phyloP scores from a whole-genome alignment of 2,329 filamentous ascomycete species.

The Aspergillus alliaceus region DNA sequence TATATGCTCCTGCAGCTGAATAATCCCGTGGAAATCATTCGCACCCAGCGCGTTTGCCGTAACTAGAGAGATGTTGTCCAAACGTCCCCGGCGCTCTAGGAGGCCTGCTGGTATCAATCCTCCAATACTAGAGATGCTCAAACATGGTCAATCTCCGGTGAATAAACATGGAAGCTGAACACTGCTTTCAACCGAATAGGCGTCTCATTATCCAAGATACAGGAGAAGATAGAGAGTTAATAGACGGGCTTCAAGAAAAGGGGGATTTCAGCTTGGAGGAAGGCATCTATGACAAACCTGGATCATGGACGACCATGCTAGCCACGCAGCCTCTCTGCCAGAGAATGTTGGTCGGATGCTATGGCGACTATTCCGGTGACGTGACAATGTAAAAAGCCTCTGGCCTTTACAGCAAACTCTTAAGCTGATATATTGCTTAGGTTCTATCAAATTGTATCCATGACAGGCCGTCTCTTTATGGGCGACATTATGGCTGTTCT shows the following conservation, averaged over 20 bases:
- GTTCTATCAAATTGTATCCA: slow-evolving; percentile 1
- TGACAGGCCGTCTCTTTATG: not conserved
- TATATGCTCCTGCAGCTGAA: slow-evolving; percentile 3
- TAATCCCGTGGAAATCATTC: not conserved
- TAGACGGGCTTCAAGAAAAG: not conserved
- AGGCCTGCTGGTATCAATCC: slow-evolving; percentile 3
- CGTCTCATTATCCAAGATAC: not conserved
- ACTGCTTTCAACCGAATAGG: slow-evolving; percentile 5
- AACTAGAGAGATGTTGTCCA: slow-evolving; percentile 3
- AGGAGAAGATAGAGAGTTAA: not conserved
- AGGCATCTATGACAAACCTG: slow-evolving; percentile 1
- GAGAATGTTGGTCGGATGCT: slow-evolving; percentile 1
- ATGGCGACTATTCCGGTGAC: not conserved
- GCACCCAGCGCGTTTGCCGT: slow-evolving; percentile 1
- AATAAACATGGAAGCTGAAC: not conserved
- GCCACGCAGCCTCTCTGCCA: slow-evolving; percentile 8
- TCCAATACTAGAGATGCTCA: not conserved
- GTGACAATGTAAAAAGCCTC: not conserved
- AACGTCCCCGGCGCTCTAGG: not conserved
- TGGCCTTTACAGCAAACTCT: not conserved
- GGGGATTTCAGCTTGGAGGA: slow-evolving; percentile 1
- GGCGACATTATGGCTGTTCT: slow-evolving; percentile 5
- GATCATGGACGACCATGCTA: slow-evolving; percentile 7
- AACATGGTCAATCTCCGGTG: not conserved
- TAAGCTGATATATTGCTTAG: not conserved